These are phyloP conservation scores for Crithidia mellificae DNA, from an alignment of 208 protist genomes.

Conservation along the genomic window DNA sequence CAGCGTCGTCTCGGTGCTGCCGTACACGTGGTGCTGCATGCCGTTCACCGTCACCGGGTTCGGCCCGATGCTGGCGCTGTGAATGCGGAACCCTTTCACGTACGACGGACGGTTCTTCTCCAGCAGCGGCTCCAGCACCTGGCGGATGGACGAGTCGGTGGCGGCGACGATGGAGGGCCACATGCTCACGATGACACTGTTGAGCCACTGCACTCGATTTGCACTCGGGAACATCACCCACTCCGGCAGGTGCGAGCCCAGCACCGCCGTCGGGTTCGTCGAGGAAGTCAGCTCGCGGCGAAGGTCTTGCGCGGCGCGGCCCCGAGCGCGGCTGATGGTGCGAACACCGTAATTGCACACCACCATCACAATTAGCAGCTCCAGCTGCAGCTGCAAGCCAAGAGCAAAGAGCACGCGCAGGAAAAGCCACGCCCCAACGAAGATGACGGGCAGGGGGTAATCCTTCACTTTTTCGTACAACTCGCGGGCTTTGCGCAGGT, in stretches of 20 bases:
- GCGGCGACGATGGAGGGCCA: conserved; percentile 64
- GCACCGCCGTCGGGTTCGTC: conserved; percentile 41
- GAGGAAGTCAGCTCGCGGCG: conserved; percentile 43
- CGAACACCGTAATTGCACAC: conserved; percentile 47
- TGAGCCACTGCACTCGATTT: conserved; percentile 71
- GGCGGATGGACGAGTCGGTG: conserved; percentile 47
- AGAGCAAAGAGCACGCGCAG: conserved; percentile 54
- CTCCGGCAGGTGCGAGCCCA: conserved; percentile 65
- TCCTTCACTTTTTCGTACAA: conserved; percentile 23
- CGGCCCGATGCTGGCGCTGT: conserved; percentile 49
- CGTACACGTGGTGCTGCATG: conserved; percentile 63
- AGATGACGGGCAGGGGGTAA: conserved; percentile 30
- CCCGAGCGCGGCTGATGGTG: conserved; percentile 31
- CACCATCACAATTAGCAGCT: conserved; percentile 51
- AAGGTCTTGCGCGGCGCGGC: conserved; percentile 38
- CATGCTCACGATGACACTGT: conserved; percentile 52
- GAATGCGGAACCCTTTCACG: conserved; percentile 54
- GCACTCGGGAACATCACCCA: conserved; percentile 73
- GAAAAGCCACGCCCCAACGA: conserved; percentile 43
- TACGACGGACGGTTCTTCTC: conserved; percentile 54
- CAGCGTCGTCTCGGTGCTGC: conserved; percentile 54
- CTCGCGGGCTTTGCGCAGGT: conserved; percentile 23
- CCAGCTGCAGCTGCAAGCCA: conserved; percentile 60
- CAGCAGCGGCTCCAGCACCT: conserved; percentile 47
- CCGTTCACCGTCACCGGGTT: conserved; percentile 60